Evolutionary conservation across 208 protist genomes (phyloP).

Genomic region (Jaenimonas drosophilae): DNA sequence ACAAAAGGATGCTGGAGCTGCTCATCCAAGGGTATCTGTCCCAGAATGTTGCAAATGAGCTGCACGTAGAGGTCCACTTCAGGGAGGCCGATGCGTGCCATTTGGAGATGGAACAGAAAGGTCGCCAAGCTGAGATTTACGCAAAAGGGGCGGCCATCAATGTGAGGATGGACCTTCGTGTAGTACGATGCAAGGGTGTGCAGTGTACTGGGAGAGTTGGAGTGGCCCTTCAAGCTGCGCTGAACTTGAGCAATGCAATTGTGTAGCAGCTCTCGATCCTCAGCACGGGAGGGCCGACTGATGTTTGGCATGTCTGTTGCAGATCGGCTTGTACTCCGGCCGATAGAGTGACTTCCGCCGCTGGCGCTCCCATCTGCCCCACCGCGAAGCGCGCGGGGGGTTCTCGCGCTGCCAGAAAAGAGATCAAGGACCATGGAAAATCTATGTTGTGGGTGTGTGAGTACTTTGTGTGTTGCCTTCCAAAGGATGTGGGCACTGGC

Average conservation of each 20-base stretch:
- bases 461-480: too few relatives aligned
- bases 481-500: too few relatives aligned
- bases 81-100: conserved; percentile 67
- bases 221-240: conserved; percentile 60
- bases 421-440: conserved; percentile 18
- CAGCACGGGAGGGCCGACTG: conserved; percentile 1
- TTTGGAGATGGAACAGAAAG: conserved; percentile 88
- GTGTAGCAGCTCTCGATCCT: conserved; percentile 52
- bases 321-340: not conserved
- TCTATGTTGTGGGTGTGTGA: too few relatives aligned
- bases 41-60: conserved; percentile 55
- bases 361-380: not conserved
- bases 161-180: conserved; percentile 55
- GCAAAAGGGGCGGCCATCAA: conserved; percentile 78
- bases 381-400: too few relatives aligned
- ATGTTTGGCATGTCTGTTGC: not conserved
- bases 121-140: conserved; percentile 82
- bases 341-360: not conserved
- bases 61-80: conserved; percentile 84
- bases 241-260: conserved; percentile 80
- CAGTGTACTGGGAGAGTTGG: conserved; percentile 60
- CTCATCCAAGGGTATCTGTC: conserved; percentile 50
- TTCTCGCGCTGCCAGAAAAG: conserved; percentile 12
- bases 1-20: conserved; percentile 74
- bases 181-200: conserved; percentile 85